phyloP scores from a whole-genome alignment of 164 flowering plant species.

The Stephania cephalantha region DNA sequence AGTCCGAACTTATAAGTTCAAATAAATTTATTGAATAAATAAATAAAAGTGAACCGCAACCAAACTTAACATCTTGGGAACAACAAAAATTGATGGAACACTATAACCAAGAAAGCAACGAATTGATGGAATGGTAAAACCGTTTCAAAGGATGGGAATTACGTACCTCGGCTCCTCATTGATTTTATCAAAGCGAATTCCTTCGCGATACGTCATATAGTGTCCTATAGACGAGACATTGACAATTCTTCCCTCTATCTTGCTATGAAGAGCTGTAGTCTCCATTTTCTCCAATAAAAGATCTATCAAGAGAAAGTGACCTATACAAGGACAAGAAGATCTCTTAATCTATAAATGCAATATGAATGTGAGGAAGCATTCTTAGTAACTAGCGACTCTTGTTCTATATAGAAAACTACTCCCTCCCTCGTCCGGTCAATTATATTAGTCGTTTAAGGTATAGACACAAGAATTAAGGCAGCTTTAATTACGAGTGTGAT shows the following conservation, averaged over 20 bases:
- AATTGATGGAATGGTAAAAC: too few relatives aligned
- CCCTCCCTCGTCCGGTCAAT: too few relatives aligned
- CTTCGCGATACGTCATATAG: conserved; percentile 38
- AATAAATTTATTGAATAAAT: too few relatives aligned
- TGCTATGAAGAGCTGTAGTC: conserved; percentile 41
- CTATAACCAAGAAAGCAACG: not conserved
- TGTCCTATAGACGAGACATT: conserved; percentile 70
- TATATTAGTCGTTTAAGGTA: too few relatives aligned
- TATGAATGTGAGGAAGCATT: too few relatives aligned
- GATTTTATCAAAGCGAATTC: conserved; percentile 62
- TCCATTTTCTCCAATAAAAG: conserved; percentile 73
- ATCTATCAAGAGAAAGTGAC: conserved; percentile 78
- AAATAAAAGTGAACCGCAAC: not conserved
- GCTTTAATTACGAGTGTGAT: too few relatives aligned
- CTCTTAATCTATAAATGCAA: not conserved
- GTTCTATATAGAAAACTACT: too few relatives aligned
- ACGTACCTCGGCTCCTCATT: conserved; percentile 55
- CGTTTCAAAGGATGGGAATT: not conserved
- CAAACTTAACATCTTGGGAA: not conserved
- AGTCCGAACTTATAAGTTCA: too few relatives aligned
- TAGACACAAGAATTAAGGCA: too few relatives aligned
- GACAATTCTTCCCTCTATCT: conserved; percentile 67
- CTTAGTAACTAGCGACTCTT: too few relatives aligned
- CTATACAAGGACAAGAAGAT: conserved; percentile 28
- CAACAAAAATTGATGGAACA: not conserved